These are phyloP conservation scores for Ziziphus jujuba DNA, from an alignment of 306 rosid species.

Conservation along the genomic window DNA sequence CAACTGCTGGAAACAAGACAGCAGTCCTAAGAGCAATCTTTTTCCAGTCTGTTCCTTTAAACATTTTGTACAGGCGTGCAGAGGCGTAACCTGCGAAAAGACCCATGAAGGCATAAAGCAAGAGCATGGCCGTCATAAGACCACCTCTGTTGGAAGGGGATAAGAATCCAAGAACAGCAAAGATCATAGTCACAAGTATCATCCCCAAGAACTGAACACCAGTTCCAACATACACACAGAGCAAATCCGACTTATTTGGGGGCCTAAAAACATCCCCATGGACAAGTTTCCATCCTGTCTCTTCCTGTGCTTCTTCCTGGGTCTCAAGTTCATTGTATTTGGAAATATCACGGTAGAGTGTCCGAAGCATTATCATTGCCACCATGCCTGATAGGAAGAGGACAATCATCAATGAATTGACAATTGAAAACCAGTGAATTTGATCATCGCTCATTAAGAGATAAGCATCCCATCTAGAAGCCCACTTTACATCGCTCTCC, in stretches of 20 bases:
- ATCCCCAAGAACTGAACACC: slow-evolving; percentile 95
- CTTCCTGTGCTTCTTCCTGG: slow-evolving; percentile 99
- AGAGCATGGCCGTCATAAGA: slow-evolving; percentile 96
- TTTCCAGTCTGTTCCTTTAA: slow-evolving; percentile 97
- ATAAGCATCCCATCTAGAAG: slow-evolving; percentile 99
- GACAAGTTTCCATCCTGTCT: slow-evolving; percentile 99
- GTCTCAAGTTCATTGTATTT: slow-evolving; percentile 98
- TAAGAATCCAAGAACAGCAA: slow-evolving; percentile 93
- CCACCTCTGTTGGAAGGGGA: slow-evolving; percentile 99
- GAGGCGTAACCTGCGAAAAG: slow-evolving; percentile 86
- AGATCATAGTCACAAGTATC: slow-evolving; percentile 89
- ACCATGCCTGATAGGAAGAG: slow-evolving; percentile 99
- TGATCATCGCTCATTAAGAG: slow-evolving; percentile 92
- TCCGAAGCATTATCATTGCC: slow-evolving; percentile 98
- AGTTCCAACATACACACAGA: slow-evolving; percentile 91
- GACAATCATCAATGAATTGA: slow-evolving; percentile 95
- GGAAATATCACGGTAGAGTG: slow-evolving; percentile 93
- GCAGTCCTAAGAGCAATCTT: slow-evolving; percentile 79
- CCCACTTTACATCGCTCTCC: slow-evolving; percentile 99
- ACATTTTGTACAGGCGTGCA: slow-evolving; percentile 87
- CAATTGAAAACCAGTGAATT: slow-evolving; percentile 97
- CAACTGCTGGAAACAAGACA: slow-evolving; percentile 69
- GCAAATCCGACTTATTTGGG: slow-evolving; percentile 76
- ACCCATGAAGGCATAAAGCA: slow-evolving; percentile 99
- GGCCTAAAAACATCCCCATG: slow-evolving; percentile 98